Percentiles rank a stretch among this genome's conserved stretches.
Evolutionary conservation across 768 basidiomycete genomes (phyloP).

Genomic region (Multifurca ochricompacta): DNA sequence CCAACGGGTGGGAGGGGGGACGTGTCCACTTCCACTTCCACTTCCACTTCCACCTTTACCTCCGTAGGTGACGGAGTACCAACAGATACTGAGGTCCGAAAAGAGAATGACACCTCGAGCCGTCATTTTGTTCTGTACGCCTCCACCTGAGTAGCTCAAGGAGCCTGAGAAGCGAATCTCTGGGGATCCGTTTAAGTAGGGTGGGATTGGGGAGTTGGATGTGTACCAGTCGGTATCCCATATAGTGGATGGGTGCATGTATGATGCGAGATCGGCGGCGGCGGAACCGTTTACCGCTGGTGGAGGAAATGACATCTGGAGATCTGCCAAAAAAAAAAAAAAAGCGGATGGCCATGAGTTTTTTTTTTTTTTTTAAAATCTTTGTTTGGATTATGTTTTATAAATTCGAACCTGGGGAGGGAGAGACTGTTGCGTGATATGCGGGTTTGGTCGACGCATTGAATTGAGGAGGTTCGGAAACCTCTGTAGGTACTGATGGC

Average conservation of each 20-base stretch:
- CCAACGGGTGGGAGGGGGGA: conserved; percentile 29
- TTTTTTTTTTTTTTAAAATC: too few species aligned
- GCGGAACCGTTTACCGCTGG: conserved; percentile 28
- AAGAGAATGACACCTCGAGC: conserved; percentile 36
- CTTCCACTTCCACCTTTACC: too few species aligned
- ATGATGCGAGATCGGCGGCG: conserved; percentile 38
- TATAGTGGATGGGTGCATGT: conserved; percentile 35
- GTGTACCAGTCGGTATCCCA: conserved; percentile 40
- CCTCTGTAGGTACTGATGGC: neutral
- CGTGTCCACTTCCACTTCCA: conserved; percentile 22
- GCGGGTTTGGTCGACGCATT: neutral
- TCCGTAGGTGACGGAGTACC: conserved; percentile 38
- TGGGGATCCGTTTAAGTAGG: conserved; percentile 26
- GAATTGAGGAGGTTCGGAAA: neutral
- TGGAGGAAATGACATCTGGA: conserved; percentile 31
- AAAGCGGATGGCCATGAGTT: too few species aligned
- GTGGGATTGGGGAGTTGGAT: conserved; percentile 27
- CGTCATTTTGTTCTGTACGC: conserved; percentile 26
- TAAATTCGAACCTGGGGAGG: too few species aligned
- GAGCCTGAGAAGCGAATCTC: conserved; percentile 27
- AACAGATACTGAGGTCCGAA: conserved; percentile 43
- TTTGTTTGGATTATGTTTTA: too few species aligned
- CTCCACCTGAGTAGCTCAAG: conserved; percentile 27
- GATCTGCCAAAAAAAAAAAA: conserved; percentile 20
- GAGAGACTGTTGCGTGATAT: neutral